Evolutionary conservation across 805 yeast genomes (phyloP).

Genomic region (Barnettozyma botsteinii): DNA sequence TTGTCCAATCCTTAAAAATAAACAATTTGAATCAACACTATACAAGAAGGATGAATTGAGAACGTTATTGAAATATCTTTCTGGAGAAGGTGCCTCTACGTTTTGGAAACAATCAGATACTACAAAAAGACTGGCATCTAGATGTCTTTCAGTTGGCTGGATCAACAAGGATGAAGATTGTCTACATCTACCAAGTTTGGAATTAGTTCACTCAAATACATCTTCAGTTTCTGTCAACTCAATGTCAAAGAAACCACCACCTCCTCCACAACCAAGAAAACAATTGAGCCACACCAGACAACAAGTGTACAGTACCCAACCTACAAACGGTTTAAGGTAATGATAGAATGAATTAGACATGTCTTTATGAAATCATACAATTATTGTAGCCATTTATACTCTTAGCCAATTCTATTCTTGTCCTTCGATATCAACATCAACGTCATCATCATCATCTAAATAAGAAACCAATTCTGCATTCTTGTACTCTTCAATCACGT

Average conservation of each 20-base stretch:
- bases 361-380: too few species aligned
- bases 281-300: slow-evolving; percentile 4
- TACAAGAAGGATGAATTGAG: slow-evolving; percentile 55
- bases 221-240: slow-evolving; percentile 27
- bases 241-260: slow-evolving; percentile 25
- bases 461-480: slow-evolving; percentile 54
- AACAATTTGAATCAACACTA: slow-evolving; percentile 50
- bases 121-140: slow-evolving; percentile 37
- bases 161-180: slow-evolving; percentile 12
- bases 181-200: slow-evolving; percentile 9
- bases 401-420: too few species aligned
- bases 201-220: slow-evolving; percentile 10
- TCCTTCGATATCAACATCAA: slow-evolving; percentile 21
- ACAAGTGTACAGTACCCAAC: slow-evolving; percentile 1
- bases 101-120: slow-evolving; percentile 33
- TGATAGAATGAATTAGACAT: too few species aligned
- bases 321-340: slow-evolving; percentile 7
- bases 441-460: slow-evolving; percentile 36
- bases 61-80: slow-evolving; percentile 45
- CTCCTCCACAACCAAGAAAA: slow-evolving; percentile 27
- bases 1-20: slow-evolving; percentile 60
- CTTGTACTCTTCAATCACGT: slow-evolving; percentile 72
- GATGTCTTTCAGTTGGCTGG: slow-evolving; percentile 29
- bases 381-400: too few species aligned
- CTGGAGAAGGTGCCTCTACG: slow-evolving; percentile 25